These are phyloP conservation scores for Lactifluus hygrophoroides DNA, from an alignment of 768 basidiomycete species.

Conservation along the genomic window DNA sequence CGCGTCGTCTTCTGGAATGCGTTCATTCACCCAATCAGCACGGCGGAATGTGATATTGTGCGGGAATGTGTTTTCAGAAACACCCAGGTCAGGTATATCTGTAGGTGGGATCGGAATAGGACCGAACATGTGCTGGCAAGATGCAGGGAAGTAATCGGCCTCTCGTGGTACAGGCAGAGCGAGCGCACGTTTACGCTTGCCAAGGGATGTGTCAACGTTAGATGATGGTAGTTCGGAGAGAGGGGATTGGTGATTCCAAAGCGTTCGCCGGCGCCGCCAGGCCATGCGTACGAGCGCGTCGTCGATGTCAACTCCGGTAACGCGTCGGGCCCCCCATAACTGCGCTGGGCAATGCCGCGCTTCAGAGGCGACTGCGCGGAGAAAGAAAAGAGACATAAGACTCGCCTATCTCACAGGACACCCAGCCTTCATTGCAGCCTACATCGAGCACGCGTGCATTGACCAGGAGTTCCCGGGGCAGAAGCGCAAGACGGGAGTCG, in stretches of 20 bases:
- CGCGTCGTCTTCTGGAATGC: constrained; percentile 46
- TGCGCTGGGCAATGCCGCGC: constrained; percentile 43
- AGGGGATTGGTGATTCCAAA: constrained; percentile 63
- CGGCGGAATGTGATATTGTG: constrained; percentile 68
- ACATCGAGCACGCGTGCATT: constrained; percentile 14
- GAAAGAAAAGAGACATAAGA: constrained; percentile 20
- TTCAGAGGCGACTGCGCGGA: neutral
- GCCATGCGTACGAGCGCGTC: constrained; percentile 62
- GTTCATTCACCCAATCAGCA: constrained; percentile 61
- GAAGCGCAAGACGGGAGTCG: constrained; percentile 57
- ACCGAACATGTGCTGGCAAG: constrained; percentile 69
- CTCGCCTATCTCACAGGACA: constrained; percentile 14
- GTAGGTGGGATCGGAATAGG: constrained; percentile 58
- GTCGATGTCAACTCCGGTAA: constrained; percentile 84
- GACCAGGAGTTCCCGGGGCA: constrained; percentile 29
- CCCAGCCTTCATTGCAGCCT: constrained; percentile 19
- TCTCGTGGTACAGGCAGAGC: neutral
- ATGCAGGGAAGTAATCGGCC: constrained; percentile 62
- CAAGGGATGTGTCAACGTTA: neutral
- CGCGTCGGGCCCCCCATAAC: constrained; percentile 47
- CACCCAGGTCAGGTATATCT: constrained; percentile 21
- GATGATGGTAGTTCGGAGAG: constrained; percentile 17
- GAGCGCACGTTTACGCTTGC: constrained; percentile 20
- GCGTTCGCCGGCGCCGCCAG: constrained; percentile 58
- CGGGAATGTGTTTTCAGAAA: constrained; percentile 45